phyloP scores from a whole-genome alignment of 176 grass and related monocot genomes.

The Ensete ventricosum region DNA sequence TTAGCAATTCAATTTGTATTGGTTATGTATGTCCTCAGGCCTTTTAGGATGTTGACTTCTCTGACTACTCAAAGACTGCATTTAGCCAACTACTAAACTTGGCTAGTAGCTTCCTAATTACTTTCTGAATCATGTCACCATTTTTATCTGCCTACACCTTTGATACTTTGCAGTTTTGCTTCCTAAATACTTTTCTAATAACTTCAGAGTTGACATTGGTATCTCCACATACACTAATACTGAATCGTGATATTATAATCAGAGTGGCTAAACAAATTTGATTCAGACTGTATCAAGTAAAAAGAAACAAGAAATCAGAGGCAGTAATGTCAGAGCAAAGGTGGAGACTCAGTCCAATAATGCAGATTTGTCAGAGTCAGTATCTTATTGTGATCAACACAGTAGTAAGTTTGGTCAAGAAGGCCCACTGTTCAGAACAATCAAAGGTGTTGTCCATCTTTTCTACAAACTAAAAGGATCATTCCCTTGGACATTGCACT shows the following conservation, averaged over 20 bases:
- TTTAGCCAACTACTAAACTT: background rate
- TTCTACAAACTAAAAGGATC: no score
- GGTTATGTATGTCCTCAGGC: no score
- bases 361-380: no score
- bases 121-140: no score
- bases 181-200: background rate
- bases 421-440: no score
- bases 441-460: no score
- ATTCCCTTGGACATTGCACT: no score
- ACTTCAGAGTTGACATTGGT: no score
- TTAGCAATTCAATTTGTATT: no score
- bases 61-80: background rate
- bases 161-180: background rate
- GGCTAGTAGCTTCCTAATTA: background rate
- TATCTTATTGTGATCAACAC: no score
- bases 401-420: no score
- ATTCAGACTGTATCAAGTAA: background rate
- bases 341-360: no score
- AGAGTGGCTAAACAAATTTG: background rate
- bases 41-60: background rate
- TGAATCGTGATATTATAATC: background rate
- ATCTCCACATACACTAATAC: background rate
- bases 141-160: background rate
- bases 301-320: background rate
- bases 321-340: background rate